These are phyloP conservation scores for Rhipidocladum racemiflorum DNA, from an alignment of 176 grass and related monocot genomes.

Conservation along the genomic window DNA sequence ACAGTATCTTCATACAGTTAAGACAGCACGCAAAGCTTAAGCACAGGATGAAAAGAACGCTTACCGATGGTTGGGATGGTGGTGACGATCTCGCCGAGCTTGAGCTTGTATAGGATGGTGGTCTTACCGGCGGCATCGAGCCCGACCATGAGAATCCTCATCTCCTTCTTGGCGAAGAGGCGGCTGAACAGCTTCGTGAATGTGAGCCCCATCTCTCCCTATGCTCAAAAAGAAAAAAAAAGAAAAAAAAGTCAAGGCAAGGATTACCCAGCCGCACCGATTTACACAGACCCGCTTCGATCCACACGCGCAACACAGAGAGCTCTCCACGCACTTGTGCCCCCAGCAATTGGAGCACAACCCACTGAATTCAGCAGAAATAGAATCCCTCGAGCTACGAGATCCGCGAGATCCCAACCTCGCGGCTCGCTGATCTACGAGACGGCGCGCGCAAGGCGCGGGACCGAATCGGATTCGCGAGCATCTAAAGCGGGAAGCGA, in stretches of 20 bases:
- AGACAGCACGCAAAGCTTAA: background rate
- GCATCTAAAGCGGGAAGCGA: background rate
- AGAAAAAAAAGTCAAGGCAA: too few species aligned
- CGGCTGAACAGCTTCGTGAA: constrained; percentile 80
- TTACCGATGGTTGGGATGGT: constrained; percentile 88
- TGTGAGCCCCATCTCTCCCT: constrained; percentile 64
- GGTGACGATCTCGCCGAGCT: constrained; percentile 90
- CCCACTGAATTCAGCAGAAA: background rate
- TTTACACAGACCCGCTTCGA: constrained; percentile 1
- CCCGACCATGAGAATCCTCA: constrained; percentile 90
- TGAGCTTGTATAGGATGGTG: constrained; percentile 90
- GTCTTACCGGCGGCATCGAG: constrained; percentile 89
- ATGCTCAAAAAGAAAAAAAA: constrained; percentile 22
- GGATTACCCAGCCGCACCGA: background rate
- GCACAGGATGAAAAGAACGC: background rate
- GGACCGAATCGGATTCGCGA: constrained; percentile 27
- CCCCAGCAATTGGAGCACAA: background rate
- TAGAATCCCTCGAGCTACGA: background rate
- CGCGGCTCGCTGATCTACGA: background rate
- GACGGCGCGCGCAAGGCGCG: background rate
- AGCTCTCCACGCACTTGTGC: background rate
- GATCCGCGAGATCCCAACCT: constrained; percentile 2
- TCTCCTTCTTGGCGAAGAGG: constrained; percentile 89
- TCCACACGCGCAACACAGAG: background rate
- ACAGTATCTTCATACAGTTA: background rate